Base-by-base conservation (phyloP, 768 basidiomycete genomes). In the Suillus clintonianus region DNA sequence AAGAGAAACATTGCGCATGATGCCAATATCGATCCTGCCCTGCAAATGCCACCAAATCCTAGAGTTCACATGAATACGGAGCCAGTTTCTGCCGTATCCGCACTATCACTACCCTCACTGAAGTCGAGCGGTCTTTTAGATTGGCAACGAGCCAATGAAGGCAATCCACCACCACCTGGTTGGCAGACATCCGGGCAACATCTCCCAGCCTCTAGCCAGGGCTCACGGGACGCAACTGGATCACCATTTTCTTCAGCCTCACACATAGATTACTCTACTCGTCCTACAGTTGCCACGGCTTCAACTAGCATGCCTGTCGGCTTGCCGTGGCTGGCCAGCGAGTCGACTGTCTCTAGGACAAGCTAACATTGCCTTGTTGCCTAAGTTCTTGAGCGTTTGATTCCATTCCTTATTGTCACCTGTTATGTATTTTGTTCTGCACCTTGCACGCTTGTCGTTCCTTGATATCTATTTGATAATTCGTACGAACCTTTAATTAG, bases 101-200 rank as follows among this genome's bases (percentile, higher is more conserved):
- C 71, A 37, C 83, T 78, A 66, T 85, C 87, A 22, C 75, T 92
- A 63, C 90, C 90, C 37, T 91, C 90, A 42, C 77, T 92, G 60
- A 91, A 91, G 75, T 85, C 87, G 37, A 90, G 88, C 66, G 90
- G 90, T 24, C 79, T 92, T 51, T 78, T 92, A 45, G 89, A 90
- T 67, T 76, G 76, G 76, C 71, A 71, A n/a, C 72, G 55, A 66
- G 67, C 63, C 22, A 60, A 60, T 34, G 64, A 51, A 39, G 56
- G 27, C 27, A 37, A 69, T 13, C 30, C 61, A 19, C 58, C 62
- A 47, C 34, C 68, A 11, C 54, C 65, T 14, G 66, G 62, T 45
- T 71, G 76, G 76, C 74, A 69, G 60, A 58, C 64, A 2, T 61
- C 69, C 2, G 34, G 61, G 10, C 74, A 76, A 6, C 70, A 73